Conservation (phyloP, 2,329 filamentous ascomycete species). For the Knufia fluminis region DNA sequence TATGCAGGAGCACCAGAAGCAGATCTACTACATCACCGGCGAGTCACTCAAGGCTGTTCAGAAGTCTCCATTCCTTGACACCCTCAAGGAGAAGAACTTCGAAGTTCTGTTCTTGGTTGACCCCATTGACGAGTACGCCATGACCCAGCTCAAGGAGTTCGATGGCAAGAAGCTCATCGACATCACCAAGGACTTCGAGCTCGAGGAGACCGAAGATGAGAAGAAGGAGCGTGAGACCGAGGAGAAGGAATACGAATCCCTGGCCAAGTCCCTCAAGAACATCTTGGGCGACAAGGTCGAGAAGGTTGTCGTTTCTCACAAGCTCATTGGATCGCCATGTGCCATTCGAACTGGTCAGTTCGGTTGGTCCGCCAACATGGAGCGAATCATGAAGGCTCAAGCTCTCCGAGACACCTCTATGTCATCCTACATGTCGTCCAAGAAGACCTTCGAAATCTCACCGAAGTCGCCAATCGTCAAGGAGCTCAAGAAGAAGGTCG, state of each 20-base stretch:
- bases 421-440: conserved; percentile 99
- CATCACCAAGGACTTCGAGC: conserved; percentile 99
- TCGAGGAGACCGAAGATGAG: conserved; percentile 99
- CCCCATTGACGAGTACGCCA: conserved; percentile 98
- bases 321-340: conserved; percentile 87
- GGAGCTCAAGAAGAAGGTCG: conserved; percentile 99
- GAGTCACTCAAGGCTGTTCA: conserved; percentile 97
- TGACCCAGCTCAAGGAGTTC: conserved; percentile 99
- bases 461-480: conserved; percentile 95
- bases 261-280: conserved; percentile 98
- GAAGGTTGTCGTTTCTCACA: conserved; percentile 99
- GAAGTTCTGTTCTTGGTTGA: conserved; percentile 99
- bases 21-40: conserved; percentile 99
- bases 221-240: conserved; percentile 90
- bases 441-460: conserved; percentile 99
- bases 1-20: conserved; percentile 99
- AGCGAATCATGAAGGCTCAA: conserved; percentile 99
- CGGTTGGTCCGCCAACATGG: conserved; percentile 99
- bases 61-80: conserved; percentile 98
- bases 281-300: conserved; percentile 98
- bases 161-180: conserved; percentile 99
- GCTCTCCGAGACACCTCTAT: conserved; percentile 99
- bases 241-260: conserved; percentile 95
- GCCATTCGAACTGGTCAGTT: conserved; percentile 99
- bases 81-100: conserved; percentile 98